These are phyloP conservation scores for Kuraishia capsulata DNA, from an alignment of 805 yeast species.

Conservation along the genomic window DNA sequence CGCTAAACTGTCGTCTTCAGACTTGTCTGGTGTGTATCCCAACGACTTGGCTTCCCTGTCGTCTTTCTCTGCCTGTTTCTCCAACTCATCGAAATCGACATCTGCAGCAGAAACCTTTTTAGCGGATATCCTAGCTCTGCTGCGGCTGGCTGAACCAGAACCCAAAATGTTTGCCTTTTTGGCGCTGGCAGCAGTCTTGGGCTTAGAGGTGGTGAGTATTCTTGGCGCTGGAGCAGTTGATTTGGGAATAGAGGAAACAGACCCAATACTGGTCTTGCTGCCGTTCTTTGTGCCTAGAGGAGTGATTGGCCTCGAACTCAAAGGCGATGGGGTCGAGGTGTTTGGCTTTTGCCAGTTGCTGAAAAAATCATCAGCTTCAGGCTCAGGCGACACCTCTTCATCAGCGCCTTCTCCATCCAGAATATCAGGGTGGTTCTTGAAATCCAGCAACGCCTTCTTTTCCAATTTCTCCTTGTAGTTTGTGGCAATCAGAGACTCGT, in stretches of 20 bases:
- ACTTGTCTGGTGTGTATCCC: constrained; percentile 38
- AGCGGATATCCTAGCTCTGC: constrained; percentile 46
- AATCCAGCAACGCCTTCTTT: constrained; percentile 58
- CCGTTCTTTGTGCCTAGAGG: constrained; percentile 20
- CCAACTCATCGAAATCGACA: constrained; percentile 49
- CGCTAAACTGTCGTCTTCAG: constrained; percentile 2
- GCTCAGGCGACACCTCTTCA: constrained; percentile 27
- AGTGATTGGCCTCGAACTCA: constrained; percentile 34
- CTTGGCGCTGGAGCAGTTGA: constrained; percentile 12
- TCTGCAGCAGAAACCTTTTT: constrained; percentile 45
- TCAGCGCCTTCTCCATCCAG: constrained; percentile 52
- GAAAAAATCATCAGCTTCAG: constrained; percentile 75
- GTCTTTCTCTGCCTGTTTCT: constrained; percentile 76
- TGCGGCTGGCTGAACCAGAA: constrained; percentile 40
- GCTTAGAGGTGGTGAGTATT: constrained; percentile 17
- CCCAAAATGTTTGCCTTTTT: constrained; percentile 26
- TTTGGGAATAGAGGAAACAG: constrained; percentile 20
- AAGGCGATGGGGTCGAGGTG: constrained; percentile 35
- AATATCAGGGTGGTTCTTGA: constrained; percentile 59
- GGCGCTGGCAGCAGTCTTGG: constrained; percentile 9
- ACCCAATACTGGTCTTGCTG: constrained; percentile 18
- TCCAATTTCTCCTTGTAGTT: constrained; percentile 76
- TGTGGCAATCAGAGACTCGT: constrained; percentile 71
- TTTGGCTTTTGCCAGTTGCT: constrained; percentile 82
- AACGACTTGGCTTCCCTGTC: constrained; percentile 55